Evolutionary conservation across 345 rosid genomes (phyloP).

Genomic region (Eucalyptus coolabah): DNA sequence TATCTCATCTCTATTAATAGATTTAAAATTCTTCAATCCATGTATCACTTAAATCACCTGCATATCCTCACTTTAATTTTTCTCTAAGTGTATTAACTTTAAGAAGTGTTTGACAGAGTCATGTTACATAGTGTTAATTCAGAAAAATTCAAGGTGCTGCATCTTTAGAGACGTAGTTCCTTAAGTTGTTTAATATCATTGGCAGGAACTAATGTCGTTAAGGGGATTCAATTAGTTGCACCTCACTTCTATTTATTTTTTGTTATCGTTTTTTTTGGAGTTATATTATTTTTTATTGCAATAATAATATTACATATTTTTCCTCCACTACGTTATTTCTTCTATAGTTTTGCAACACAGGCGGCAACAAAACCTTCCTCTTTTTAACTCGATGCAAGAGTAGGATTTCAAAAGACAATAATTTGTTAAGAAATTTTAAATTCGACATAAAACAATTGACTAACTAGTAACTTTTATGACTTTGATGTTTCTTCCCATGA

Average conservation of each 20-base stretch:
- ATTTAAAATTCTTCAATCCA: neutral
- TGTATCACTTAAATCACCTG: neutral
- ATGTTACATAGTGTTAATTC: too few relatives aligned
- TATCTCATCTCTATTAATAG: neutral
- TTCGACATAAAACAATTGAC: neutral
- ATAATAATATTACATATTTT: too few relatives aligned
- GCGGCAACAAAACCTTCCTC: neutral
- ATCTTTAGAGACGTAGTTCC: neutral
- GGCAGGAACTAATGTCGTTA: too few relatives aligned
- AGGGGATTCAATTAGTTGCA: neutral
- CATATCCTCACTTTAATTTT: neutral
- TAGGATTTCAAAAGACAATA: neutral
- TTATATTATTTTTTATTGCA: too few relatives aligned
- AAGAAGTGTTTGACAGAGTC: neutral
- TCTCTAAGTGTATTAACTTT: neutral
- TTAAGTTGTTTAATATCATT: neutral
- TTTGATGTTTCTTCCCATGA: neutral
- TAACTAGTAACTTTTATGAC: neutral
- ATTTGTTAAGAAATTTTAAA: neutral
- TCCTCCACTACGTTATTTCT: neutral
- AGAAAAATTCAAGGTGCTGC: neutral
- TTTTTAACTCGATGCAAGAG: neutral
- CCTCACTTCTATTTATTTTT: neutral
- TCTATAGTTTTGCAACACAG: neutral
- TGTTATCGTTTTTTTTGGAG: neutral